Evolutionary conservation across 1,284 basidiomycete genomes (phyloP).

Genomic region (Rhodotorula sp.): DNA sequence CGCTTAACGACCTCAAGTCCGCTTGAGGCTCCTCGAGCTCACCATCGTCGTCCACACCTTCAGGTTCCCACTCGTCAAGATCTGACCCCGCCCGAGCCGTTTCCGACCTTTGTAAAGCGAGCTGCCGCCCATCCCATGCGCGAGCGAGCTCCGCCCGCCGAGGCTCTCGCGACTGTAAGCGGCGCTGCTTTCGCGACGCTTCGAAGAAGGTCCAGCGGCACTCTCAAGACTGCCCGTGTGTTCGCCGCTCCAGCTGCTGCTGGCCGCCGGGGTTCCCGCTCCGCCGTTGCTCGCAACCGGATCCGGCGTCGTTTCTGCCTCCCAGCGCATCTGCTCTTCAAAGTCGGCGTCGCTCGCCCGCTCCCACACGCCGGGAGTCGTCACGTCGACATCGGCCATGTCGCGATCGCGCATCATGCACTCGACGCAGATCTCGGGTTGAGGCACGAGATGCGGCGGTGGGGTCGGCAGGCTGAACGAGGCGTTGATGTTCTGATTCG

Average conservation of each 20-base stretch:
- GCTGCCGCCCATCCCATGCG: slow-evolving; percentile 33
- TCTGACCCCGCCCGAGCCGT: slow-evolving; percentile 48
- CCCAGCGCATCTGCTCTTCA: slow-evolving; percentile 71
- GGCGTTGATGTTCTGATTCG: background rate
- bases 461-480: background rate
- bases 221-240: slow-evolving; percentile 22
- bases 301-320: slow-evolving; percentile 51
- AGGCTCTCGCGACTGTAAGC: slow-evolving; percentile 35
- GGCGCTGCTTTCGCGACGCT: slow-evolving; percentile 39
- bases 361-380: slow-evolving; percentile 83
- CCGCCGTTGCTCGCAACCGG: background rate
- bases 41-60: slow-evolving; percentile 85
- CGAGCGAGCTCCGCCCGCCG: slow-evolving; percentile 33
- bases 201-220: slow-evolving; percentile 10
- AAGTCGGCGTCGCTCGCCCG: slow-evolving; percentile 80
- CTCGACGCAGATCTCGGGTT: slow-evolving; percentile 82
- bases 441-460: slow-evolving; percentile 41
- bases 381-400: slow-evolving; percentile 91
- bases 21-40: slow-evolving; percentile 42
- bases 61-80: slow-evolving; percentile 55
- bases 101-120: slow-evolving; percentile 49
- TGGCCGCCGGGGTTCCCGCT: background rate
- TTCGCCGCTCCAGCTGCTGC: slow-evolving; percentile 11
- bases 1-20: too few species aligned
- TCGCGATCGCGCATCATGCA: slow-evolving; percentile 99